Conservation (phyloP, 495 filamentous ascomycete species). For the Recurvomyces mirabilis region DNA sequence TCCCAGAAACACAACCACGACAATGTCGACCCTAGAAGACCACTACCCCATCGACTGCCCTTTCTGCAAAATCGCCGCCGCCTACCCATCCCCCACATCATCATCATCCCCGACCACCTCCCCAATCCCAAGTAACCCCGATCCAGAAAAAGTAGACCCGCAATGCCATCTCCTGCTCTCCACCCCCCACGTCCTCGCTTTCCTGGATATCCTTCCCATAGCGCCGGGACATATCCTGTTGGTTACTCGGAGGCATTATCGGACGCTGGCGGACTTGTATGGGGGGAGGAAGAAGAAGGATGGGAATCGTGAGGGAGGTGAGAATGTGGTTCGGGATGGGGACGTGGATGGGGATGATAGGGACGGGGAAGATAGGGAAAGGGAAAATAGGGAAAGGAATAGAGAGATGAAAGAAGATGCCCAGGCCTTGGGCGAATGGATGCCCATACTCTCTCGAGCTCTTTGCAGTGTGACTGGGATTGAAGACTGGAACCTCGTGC, state of each 20-base stretch:
- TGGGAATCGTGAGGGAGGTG: too few relatives aligned
- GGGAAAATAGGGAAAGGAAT: background rate
- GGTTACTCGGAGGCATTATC: slow-evolving; percentile 56
- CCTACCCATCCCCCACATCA: slow-evolving; percentile 31
- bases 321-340: too few relatives aligned
- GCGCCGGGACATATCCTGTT: slow-evolving; percentile 68
- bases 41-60: slow-evolving; percentile 38
- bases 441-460: slow-evolving; percentile 63
- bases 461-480: slow-evolving; percentile 53
- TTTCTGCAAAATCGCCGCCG: slow-evolving; percentile 53
- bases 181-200: slow-evolving; percentile 61
- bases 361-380: too few relatives aligned
- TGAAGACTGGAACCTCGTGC: slow-evolving; percentile 80
- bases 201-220: slow-evolving; percentile 84
- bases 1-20: too few relatives aligned
- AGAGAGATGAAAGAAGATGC: too few relatives aligned
- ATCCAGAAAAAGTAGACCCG: slow-evolving; percentile 23
- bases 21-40: slow-evolving; percentile 14
- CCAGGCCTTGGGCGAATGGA: slow-evolving; percentile 37
- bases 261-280: slow-evolving; percentile 59
- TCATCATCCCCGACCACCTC: too few relatives aligned
- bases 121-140: slow-evolving; percentile 22
- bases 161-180: slow-evolving; percentile 56
- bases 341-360: too few relatives aligned
- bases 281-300: slow-evolving; percentile 21